These are phyloP conservation scores for Cornus controversa DNA, from an alignment of 148 eudicot genomes.

Conservation along the genomic window DNA sequence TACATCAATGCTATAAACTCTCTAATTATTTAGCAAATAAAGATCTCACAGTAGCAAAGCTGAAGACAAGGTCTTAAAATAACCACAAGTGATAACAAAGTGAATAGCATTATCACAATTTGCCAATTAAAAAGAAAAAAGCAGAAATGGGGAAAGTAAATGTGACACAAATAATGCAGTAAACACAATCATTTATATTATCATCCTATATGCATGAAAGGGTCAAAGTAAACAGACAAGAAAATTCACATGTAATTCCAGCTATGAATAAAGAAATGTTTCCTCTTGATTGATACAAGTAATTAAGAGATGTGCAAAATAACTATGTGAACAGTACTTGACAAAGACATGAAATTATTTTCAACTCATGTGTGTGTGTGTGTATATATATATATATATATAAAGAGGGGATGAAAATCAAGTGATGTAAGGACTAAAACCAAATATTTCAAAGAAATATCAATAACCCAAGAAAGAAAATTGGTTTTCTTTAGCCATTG, in stretches of 20 bases:
- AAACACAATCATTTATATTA: not conserved
- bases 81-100: too few species aligned
- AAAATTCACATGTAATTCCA: not conserved
- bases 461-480: not conserved
- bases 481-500: not conserved
- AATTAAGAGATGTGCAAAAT: too few species aligned
- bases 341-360: too few species aligned
- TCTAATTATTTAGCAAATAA: not conserved
- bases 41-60: not conserved
- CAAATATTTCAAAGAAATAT: not conserved
- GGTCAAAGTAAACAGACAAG: not conserved
- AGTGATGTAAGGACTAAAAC: too few species aligned
- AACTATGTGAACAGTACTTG: too few species aligned
- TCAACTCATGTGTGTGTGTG: too few species aligned
- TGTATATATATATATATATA: too few species aligned
- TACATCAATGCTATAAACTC: constrained; percentile 2
- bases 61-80: too few species aligned
- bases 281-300: too few species aligned
- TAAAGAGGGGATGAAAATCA: too few species aligned
- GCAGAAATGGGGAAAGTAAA: not conserved
- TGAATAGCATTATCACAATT: too few species aligned
- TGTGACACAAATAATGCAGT: not conserved
- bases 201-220: not conserved
- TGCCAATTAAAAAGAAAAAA: not conserved
- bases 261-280: not conserved